These are phyloP conservation scores for Escallonia herrerae DNA, from an alignment of 129 eudicot genomes.

Conservation along the genomic window DNA sequence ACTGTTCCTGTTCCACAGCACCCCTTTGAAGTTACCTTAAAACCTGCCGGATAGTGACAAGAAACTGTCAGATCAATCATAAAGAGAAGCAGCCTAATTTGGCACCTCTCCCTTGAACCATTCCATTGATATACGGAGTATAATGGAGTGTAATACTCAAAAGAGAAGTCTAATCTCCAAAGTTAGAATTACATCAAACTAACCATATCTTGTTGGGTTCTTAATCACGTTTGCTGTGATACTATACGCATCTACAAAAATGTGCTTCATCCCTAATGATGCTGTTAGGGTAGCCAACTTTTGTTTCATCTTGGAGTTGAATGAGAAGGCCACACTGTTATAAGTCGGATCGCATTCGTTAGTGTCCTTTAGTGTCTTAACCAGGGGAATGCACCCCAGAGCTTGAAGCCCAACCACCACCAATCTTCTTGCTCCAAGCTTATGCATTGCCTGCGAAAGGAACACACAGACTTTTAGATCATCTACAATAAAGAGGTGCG, in stretches of 20 bases:
- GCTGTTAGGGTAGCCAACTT: constrained; percentile 18
- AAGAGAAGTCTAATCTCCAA: too few species aligned
- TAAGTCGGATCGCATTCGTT: constrained; percentile 29
- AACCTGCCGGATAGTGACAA: constrained; percentile 23
- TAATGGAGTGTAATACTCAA: too few species aligned
- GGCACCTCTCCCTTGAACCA: too few species aligned
- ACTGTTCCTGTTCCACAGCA: constrained; percentile 61
- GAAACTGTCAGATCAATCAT: too few species aligned
- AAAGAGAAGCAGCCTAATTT: too few species aligned
- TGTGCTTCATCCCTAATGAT: constrained; percentile 17
- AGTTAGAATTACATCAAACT: not conserved
- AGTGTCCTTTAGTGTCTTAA: constrained; percentile 25
- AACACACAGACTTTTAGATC: not conserved
- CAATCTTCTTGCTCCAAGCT: constrained; percentile 46
- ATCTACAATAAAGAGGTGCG: not conserved
- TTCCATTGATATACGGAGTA: too few species aligned
- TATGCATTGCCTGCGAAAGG: constrained; percentile 31
- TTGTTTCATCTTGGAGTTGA: constrained; percentile 28
- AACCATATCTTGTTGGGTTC: constrained; percentile 40
- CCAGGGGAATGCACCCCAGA: constrained; percentile 57
- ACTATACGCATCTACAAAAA: constrained; percentile 35
- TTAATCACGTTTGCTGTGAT: constrained; percentile 22
- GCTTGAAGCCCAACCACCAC: constrained; percentile 53
- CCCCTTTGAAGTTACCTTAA: constrained; percentile 47
- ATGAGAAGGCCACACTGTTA: constrained; percentile 55